Conservation (phyloP, 1,139 yeast species). For the Blastobotrys ciferrii region DNA sequence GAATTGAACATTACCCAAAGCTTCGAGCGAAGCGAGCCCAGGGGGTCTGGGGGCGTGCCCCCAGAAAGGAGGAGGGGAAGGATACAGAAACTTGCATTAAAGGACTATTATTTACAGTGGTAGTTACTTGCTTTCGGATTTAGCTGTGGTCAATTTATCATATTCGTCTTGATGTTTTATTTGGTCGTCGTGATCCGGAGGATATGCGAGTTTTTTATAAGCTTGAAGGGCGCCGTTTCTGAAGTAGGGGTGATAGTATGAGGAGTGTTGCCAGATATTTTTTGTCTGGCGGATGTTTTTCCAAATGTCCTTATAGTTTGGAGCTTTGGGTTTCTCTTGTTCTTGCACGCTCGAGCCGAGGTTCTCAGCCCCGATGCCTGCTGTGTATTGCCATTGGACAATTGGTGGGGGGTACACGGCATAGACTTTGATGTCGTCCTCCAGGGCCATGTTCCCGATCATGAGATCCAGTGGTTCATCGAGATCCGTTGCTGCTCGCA, state of each 20-base stretch:
- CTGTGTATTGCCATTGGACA: slow-evolving; percentile 21
- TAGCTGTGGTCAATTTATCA: too few relatives aligned
- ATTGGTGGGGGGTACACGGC: slow-evolving; percentile 21
- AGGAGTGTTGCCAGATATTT: background rate
- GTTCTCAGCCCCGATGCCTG: slow-evolving; percentile 20
- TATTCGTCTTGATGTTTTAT: background rate
- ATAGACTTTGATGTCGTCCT: slow-evolving; percentile 16
- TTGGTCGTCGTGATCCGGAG: background rate
- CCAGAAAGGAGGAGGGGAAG: background rate
- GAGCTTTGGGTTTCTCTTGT: background rate
- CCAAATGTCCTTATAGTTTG: slow-evolving; percentile 8
- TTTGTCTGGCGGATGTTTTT: background rate
- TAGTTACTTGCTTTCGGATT: too few relatives aligned
- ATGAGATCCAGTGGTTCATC: slow-evolving; percentile 21
- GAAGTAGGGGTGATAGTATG: slow-evolving; percentile 1
- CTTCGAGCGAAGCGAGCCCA: too few relatives aligned
- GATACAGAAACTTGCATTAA: too few relatives aligned
- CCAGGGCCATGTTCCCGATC: slow-evolving; percentile 17
- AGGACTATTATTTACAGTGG: too few relatives aligned
- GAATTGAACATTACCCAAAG: too few relatives aligned
- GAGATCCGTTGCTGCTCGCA: slow-evolving; percentile 20
- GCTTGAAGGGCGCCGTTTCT: slow-evolving; percentile 9
- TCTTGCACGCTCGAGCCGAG: slow-evolving; percentile 20
- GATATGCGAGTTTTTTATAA: background rate
- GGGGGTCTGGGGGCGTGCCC: too few relatives aligned